These are phyloP conservation scores for Nakazawaea pomicola DNA, from an alignment of 805 yeast species.

Conservation along the genomic window DNA sequence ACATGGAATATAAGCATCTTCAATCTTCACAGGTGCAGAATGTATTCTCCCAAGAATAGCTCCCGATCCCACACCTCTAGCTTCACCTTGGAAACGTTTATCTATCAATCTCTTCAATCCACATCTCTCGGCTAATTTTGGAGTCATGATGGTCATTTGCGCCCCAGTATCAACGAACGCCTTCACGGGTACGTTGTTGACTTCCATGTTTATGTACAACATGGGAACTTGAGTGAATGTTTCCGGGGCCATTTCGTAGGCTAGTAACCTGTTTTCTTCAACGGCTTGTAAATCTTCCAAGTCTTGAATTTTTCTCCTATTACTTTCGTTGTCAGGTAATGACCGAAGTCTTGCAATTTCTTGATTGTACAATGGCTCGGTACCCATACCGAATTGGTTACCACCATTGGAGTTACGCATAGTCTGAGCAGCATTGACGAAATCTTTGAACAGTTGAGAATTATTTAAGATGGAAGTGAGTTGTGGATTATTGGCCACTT, in stretches of 20 bases:
- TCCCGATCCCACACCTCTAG: constrained; percentile 85
- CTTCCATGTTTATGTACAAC: constrained; percentile 74
- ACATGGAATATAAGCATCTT: constrained; percentile 57
- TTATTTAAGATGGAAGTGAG: constrained; percentile 17
- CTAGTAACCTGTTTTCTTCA: constrained; percentile 73
- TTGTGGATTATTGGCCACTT: constrained; percentile 19
- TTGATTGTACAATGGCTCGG: constrained; percentile 6
- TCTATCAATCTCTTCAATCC: constrained; percentile 74
- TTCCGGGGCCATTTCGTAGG: constrained; percentile 88
- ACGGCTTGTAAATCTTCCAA: constrained; percentile 65
- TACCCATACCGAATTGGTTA: constrained; percentile 2
- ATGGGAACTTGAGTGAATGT: constrained; percentile 76
- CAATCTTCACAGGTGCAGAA: constrained; percentile 80
- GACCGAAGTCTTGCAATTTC: constrained; percentile 11
- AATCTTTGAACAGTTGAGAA: constrained; percentile 24
- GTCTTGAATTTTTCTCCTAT: constrained; percentile 61
- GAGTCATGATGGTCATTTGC: constrained; percentile 79
- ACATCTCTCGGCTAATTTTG: constrained; percentile 67
- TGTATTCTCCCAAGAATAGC: constrained; percentile 81
- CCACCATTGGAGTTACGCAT: constrained; percentile 1
- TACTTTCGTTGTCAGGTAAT: constrained; percentile 64
- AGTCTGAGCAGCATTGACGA: constrained; percentile 16
- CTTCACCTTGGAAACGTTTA: constrained; percentile 72
- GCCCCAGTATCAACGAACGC: constrained; percentile 98
- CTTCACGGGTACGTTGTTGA: constrained; percentile 76